phyloP scores from a whole-genome alignment of 2,329 filamentous ascomycete genomes.

The Fusarium temperatum region DNA sequence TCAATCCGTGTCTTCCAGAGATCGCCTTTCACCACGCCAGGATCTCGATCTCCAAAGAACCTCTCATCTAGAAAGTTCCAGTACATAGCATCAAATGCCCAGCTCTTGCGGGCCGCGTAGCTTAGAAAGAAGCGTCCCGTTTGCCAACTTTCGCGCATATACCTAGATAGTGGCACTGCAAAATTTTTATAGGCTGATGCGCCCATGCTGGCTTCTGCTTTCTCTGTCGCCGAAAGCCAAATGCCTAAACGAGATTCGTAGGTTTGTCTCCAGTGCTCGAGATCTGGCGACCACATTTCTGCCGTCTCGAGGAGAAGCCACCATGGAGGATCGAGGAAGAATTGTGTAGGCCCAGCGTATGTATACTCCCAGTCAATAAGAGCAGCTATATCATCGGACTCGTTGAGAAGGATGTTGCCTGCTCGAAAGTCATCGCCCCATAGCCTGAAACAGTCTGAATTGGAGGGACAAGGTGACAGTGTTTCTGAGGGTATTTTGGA shows the following conservation, averaged over 20 bases:
- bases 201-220: background rate
- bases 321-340: background rate
- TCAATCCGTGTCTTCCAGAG: constrained; percentile 44
- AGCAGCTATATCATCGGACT: background rate
- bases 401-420: background rate
- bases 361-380: background rate
- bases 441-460: constrained; percentile 40
- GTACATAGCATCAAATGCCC: background rate
- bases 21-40: constrained; percentile 10
- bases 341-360: background rate
- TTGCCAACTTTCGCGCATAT: constrained; percentile 45
- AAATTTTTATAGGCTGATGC: background rate
- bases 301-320: background rate
- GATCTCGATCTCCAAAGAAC: constrained; percentile 41
- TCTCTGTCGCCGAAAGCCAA: background rate
- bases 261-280: background rate
- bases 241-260: background rate
- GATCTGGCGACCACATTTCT: background rate
- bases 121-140: background rate
- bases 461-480: constrained; percentile 26
- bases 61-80: background rate
- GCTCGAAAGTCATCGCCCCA: constrained; percentile 49
- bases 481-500: background rate
- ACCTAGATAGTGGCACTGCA: constrained; percentile 38
- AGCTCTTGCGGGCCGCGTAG: background rate